phyloP scores from a whole-genome alignment of 1,284 basidiomycete genomes.

The Pseudozyma sp. region DNA sequence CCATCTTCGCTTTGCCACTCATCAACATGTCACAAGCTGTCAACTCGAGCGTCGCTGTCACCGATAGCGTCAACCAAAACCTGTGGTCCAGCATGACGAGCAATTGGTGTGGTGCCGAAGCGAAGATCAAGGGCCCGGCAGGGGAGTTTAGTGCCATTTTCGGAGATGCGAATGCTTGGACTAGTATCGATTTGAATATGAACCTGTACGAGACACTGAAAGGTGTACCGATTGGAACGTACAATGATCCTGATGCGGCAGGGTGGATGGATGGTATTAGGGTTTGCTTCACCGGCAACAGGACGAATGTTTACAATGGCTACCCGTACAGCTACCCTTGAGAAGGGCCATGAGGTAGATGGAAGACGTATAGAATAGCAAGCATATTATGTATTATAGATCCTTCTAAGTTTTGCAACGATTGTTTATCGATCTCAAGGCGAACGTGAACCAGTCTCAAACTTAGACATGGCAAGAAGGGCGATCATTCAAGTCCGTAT shows the following conservation, averaged over 20 bases:
- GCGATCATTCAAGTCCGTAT: conserved; percentile 24
- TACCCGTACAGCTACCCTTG: conserved; percentile 24
- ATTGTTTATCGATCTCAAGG: not conserved
- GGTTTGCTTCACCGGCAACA: conserved; percentile 27
- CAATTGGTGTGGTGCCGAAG: conserved; percentile 50
- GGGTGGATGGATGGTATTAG: conserved; percentile 24
- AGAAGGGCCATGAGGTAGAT: not conserved
- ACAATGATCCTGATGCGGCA: conserved; percentile 21
- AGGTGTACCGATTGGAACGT: conserved; percentile 30
- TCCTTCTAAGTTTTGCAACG: conserved; percentile 11
- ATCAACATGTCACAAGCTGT: conserved; percentile 41
- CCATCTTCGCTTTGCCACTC: conserved; percentile 44
- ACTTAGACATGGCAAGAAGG: no score
- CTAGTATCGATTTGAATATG: conserved; percentile 36
- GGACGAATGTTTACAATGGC: conserved; percentile 25
- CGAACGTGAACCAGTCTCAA: not conserved
- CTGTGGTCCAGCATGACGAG: conserved; percentile 33
- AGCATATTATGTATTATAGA: conserved; percentile 26
- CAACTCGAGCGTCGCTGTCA: conserved; percentile 5
- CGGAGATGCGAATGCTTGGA: conserved; percentile 41
- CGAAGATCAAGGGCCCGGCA: conserved; percentile 28
- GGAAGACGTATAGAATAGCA: not conserved
- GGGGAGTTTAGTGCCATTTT: conserved; percentile 31
- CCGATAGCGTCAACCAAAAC: conserved; percentile 9
- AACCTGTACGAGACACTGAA: conserved; percentile 33